phyloP scores from a whole-genome alignment of 1,284 basidiomycete species.

The Sanghuangporus sanghuang region DNA sequence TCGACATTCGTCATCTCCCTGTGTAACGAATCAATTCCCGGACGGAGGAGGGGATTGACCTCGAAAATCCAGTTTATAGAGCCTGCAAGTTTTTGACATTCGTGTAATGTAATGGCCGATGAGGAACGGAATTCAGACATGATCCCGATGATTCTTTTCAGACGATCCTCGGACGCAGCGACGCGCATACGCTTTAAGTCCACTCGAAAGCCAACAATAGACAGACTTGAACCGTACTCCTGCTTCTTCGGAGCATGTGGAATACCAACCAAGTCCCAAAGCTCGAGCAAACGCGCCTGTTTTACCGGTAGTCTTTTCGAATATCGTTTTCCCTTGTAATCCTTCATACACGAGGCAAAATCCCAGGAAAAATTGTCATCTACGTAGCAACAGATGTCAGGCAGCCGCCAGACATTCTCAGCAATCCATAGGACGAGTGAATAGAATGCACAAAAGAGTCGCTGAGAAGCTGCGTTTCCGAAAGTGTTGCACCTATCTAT shows the following conservation, averaged over 20 bases:
- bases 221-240: conserved; percentile 25
- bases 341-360: conserved; percentile 15
- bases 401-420: conserved; percentile 20
- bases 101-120: conserved; percentile 10
- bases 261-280: conserved; percentile 37
- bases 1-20: neutral
- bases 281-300: conserved; percentile 29
- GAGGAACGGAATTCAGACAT: conserved; percentile 17
- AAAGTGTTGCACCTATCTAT: conserved; percentile 24
- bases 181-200: conserved; percentile 28
- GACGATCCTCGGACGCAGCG: conserved; percentile 22
- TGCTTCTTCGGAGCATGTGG: conserved; percentile 38
- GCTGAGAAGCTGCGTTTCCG: conserved; percentile 21
- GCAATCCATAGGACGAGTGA: conserved; percentile 26
- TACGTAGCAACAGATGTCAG: conserved; percentile 28
- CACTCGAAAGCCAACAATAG: conserved; percentile 34
- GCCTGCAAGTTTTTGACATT: conserved; percentile 26
- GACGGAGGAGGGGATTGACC: conserved; percentile 27
- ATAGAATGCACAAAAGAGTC: conserved; percentile 22
- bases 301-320: conserved; percentile 23
- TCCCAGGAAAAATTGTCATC: conserved; percentile 33
- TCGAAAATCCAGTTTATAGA: conserved; percentile 32
- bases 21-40: conserved; percentile 21
- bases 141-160: conserved; percentile 18
- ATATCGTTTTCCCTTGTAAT: conserved; percentile 28